Base-by-base conservation (phyloP, 2,329 filamentous ascomycete species). In the Colletotrichum graminicola region DNA sequence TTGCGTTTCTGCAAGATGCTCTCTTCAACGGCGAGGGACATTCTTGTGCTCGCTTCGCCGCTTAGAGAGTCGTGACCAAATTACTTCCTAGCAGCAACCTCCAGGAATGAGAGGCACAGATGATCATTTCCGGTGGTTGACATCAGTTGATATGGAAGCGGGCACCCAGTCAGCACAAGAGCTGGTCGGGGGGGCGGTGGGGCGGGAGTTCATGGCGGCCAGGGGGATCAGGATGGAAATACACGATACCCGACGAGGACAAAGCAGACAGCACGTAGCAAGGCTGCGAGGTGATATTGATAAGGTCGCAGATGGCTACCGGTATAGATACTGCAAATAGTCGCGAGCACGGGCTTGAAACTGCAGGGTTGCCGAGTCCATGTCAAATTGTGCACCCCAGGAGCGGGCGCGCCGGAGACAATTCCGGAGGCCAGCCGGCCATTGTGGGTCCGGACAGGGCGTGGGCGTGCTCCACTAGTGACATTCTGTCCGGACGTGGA, bases 351-450 rank as follows among this genome's bases (percentile, higher is more conserved):
- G 54, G 39, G 61, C 45, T 32, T 34, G 52, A 52, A 18, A 12
- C 23, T 12, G 45, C 51, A 36, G 56, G 29, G 6, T n/a, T 55
- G 21, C 23, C 47, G 47, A 55, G 39, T 43, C 39, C 43, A 49
- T 39, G 41, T 57, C 41, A 26, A 41, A 29, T 45, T 18, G 21
- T 32, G 43, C 43, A 41, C 39, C 41, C 43, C 18, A 60, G 29
- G 29, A 47, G 54, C 23, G 36, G 45, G 26, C 45, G 34, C 14
- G 23, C 45, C 68, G 68, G 65, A 63, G 29, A 49, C 54, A 59
- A 59, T 52, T 49, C 65, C 68, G 68, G 68, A 39, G 45, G 47
- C 29, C 36, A n/a, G 23, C 62, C 65, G 65, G 57, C 34, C 45
- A 54, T 34, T 34, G 59, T 67, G 59, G 68, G 65, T 18, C 68